Base-by-base conservation (phyloP, 2,329 filamentous ascomycete species). In the Alternaria consortialis region DNA sequence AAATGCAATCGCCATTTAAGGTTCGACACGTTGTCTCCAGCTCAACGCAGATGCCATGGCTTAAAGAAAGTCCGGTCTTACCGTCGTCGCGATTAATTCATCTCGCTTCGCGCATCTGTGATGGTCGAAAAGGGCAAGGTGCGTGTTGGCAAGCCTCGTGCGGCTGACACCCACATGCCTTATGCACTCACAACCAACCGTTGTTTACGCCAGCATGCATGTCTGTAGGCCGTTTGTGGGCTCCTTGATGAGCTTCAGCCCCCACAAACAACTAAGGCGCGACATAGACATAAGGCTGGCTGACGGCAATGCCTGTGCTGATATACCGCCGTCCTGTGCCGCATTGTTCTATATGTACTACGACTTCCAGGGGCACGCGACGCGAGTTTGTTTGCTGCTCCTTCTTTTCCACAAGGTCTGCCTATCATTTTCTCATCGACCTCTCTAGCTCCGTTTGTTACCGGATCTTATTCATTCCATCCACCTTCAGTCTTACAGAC, bases 281-380 rank as follows among this genome's bases (percentile, higher is more conserved):
- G 50, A 27, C 29, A 56, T 60, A 34, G 44, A 51, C 37, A 34
- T 48, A 40, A 61, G 56, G 55, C 52, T 64, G 55, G 52, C 51
- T 52, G 52, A 47, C 48, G 51, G 39, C 27, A 48, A 32, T 32
- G 53, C 44, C 51, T 39, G 56, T 54, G 53, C 44, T 37, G 36
- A 17, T 37, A 9, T 17, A 37, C 36, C 15, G n/a, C 7, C 36
- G 32, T 58, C 31, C 17, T 57, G 55, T 63, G 34, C 34, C 36
- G 13, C 23, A 13, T 31, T 42, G 20, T 43, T 56, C 3, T 32
- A 62, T 57, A 11, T 59, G 29, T 55, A 56, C 6, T 37, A 44
- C 39, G 5, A 34, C 3, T 20, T 23, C 42, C 40, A 46, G 34
- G 29, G 53, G 53, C 63, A 65, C 53, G 51, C 63, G 60, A 58